These are phyloP conservation scores for Omphalotus olearius DNA, from an alignment of 1,284 basidiomycete genomes.

Conservation along the genomic window DNA sequence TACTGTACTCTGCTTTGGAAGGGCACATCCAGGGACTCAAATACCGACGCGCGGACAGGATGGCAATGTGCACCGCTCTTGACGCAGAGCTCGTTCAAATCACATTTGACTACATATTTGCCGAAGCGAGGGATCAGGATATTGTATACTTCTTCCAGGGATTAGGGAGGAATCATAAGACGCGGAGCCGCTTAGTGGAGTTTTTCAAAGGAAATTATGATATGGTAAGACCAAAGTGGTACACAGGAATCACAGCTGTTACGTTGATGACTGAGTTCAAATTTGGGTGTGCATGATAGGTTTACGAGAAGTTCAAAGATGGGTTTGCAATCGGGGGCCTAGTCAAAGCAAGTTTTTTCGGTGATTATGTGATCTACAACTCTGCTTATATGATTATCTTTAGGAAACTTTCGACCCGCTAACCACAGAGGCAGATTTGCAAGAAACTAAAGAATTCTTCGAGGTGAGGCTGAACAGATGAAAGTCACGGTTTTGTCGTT, in stretches of 20 bases:
- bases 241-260: conserved; percentile 15
- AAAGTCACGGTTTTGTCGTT: no score
- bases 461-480: no score
- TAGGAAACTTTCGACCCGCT: conserved; percentile 60
- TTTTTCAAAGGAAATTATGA: conserved; percentile 55
- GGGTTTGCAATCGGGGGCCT: conserved; percentile 56
- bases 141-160: conserved; percentile 51
- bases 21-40: no score
- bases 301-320: conserved; percentile 69
- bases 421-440: conserved; percentile 66
- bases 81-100: conserved; percentile 47
- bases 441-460: conserved; percentile 66
- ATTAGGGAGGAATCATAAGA: conserved; percentile 39
- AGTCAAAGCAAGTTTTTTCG: conserved; percentile 38
- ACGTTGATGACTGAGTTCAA: no score
- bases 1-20: neutral
- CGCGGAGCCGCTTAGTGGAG: conserved; percentile 34
- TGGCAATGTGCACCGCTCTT: conserved; percentile 41
- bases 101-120: conserved; percentile 56
- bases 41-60: conserved; percentile 8
- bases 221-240: conserved; percentile 31
- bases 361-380: neutral
- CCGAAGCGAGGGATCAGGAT: conserved; percentile 62
- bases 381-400: neutral
- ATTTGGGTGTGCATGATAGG: conserved; percentile 34